Conservation (phyloP, 306 rosid species). For the Nissolia schottii region DNA sequence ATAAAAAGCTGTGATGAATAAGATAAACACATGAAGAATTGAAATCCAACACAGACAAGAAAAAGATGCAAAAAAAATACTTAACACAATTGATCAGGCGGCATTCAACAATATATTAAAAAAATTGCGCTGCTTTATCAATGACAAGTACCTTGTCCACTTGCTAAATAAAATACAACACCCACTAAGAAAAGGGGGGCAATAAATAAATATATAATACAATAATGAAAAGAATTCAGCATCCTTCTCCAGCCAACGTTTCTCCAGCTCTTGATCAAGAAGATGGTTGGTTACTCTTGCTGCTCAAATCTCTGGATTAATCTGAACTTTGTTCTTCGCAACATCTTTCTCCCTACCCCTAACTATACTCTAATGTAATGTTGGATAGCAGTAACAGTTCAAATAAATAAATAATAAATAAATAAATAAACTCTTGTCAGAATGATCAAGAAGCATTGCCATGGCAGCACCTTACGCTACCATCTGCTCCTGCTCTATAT, state of each 20-base stretch:
- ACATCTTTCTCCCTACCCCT: constrained; percentile 23
- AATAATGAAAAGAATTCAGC: constrained; percentile 44
- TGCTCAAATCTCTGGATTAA: constrained; percentile 42
- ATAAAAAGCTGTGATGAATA: neutral
- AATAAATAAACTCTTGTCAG: constrained; percentile 54
- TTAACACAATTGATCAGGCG: neutral
- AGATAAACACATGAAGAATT: neutral
- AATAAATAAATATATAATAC: constrained; percentile 51
- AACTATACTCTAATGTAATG: constrained; percentile 30
- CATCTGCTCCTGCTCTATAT: constrained; percentile 88
- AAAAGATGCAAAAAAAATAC: neutral
- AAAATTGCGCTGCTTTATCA: constrained; percentile 22
- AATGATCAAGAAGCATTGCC: constrained; percentile 37
- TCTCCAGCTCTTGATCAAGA: constrained; percentile 39
- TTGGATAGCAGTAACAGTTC: constrained; percentile 34
- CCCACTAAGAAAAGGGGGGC: constrained; percentile 22
- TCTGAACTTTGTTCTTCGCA: constrained; percentile 32
- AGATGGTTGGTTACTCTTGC: constrained; percentile 38
- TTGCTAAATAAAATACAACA: constrained; percentile 24
- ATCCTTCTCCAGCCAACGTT: constrained; percentile 24
- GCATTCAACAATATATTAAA: neutral
- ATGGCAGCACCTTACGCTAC: constrained; percentile 58
- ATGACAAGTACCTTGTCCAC: constrained; percentile 33
- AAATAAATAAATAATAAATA: constrained; percentile 38
- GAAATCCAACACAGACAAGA: neutral